Evolutionary conservation across 345 rosid genomes (phyloP), one percentile per base, ranked within the genome.

Genomic region (Eucalyptus coolabah): DNA sequence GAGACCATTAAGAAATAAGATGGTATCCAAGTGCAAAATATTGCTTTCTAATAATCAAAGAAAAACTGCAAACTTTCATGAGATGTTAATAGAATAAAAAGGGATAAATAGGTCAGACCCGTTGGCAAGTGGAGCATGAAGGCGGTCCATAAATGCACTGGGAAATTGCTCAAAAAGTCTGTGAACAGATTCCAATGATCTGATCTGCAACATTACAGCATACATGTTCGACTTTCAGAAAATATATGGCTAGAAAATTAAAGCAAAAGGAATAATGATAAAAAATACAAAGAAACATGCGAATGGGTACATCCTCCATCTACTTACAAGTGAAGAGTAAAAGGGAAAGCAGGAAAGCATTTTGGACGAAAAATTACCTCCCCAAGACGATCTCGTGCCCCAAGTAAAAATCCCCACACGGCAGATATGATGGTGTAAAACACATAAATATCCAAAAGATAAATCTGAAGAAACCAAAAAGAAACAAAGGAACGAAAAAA

Each of bases 361-460:
- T 32, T 34, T 17, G 81, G 81, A 34, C 2, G 4, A 69, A 86
- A 86, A 86, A 86, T 59, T 91, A 97, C 99, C 96, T 98, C 99
- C 40, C 99, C 99, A 87, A 98, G 97, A 88, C 95, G 99, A 93
- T 96, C 99, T 93, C 98, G 94, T 50, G 99, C 99, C 89, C 99
- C 99, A 59, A 97, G 97, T 93, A 98, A 93, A 92, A 98, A 98
- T 87, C 99, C 99, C 95, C 95, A 94, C 88, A 95, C 90, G 51
- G 99, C 98, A 93, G 99, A 98, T 92, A 95, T 88, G 87, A 97
- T 26, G 45, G 98, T 98, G 92, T 97, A 98, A 92, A 96, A 94
- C 47, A 98, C 91, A 91, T 95, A 94, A 90, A 94, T 95, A 93
- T 98, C 99, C 90, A 97, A 89, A 72, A 98, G 95, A 94, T 98